Evolutionary conservation across 768 basidiomycete species (phyloP), one percentile per base, ranked within the genome.

Genomic region (Agrocybe pediades): DNA sequence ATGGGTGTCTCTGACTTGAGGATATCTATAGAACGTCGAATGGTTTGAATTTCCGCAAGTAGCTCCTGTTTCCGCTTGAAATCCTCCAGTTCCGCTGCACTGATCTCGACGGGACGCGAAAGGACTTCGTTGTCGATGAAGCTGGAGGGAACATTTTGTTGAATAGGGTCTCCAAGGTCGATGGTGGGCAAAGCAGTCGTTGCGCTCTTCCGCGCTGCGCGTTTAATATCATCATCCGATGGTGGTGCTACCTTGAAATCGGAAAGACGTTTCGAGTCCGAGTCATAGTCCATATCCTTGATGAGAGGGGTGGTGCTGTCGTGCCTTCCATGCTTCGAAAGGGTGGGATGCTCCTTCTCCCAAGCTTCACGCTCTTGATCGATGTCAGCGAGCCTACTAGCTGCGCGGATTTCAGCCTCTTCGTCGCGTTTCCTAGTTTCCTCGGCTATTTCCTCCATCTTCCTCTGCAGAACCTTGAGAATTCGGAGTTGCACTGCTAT

Each of bases 401-500:
- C 84, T 30, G 93, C 89, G 29, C 83, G 80, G 6, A 81, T 74
- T 61, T 95, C 92, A 15, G 87, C 86, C 64, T 87, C 88, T 59
- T 83, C 83, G 57, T 94, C 89, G 55, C 81, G 80, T 54, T 82
- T 82, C 55, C 76, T 82, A 57, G 87, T 84, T 61, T 92, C 92
- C 56, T 82, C 83, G 54, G 82, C 77, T 53, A 94, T 90, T 73
- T 95, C 90, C 58, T 78, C 79, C 44, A 95, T 74, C 69, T 92
- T 92, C 57, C 79, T 78, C 66, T 87, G 86, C 15, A 98, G 84
- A 41, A 92, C 79, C 53, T 83, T 83, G 56, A 94, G 83, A 57
- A 97, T 85, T 49, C 90, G 88, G 62, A 95, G 80, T 71, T 98
- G 96, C 42, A 97, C 88, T 2, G 95, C 92, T 24, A 86, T 83